Percentiles rank a stretch among this genome's conserved stretches.
Evolutionary conservation across 2,329 filamentous ascomycete genomes (phyloP).

Genomic region (Dactylellina leptospora): DNA sequence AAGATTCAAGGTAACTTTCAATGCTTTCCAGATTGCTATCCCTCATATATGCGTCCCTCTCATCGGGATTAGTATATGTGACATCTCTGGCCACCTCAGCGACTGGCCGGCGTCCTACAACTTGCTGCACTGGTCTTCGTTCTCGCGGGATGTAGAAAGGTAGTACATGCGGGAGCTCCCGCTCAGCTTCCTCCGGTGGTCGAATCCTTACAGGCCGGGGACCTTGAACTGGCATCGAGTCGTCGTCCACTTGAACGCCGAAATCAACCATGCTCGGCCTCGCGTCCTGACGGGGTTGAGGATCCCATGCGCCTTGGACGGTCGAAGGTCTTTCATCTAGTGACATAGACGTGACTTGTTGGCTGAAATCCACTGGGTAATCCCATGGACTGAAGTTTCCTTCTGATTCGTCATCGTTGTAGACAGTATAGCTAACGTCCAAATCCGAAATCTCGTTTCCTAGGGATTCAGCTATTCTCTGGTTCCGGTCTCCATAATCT

Average conservation of each 20-base stretch:
- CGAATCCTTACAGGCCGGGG: background rate
- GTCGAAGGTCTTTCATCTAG: background rate
- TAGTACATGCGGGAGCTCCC: background rate
- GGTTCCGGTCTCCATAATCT: too few relatives aligned
- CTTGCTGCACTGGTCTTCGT: background rate
- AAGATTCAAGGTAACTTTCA: background rate
- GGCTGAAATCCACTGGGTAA: too few relatives aligned
- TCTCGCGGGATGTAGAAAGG: slow-evolving; percentile 11
- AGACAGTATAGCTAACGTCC: too few relatives aligned
- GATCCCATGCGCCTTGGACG: slow-evolving; percentile 1
- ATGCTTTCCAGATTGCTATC: background rate
- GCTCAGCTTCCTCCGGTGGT: background rate
- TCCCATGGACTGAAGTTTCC: too few relatives aligned
- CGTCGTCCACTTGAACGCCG: background rate
- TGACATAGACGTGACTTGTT: too few relatives aligned
- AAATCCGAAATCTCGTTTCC: too few relatives aligned
- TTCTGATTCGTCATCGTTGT: too few relatives aligned
- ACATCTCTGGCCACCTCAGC: slow-evolving; percentile 9
- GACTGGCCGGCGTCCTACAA: slow-evolving; percentile 1
- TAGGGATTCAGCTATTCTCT: too few relatives aligned
- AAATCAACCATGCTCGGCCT: background rate
- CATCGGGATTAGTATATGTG: too few relatives aligned
- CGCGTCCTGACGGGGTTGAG: background rate
- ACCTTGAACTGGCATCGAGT: background rate
- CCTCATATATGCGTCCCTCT: background rate